These are phyloP conservation scores for Fusarium heterosporum DNA, from an alignment of 2,329 filamentous ascomycete species.

Conservation along the genomic window DNA sequence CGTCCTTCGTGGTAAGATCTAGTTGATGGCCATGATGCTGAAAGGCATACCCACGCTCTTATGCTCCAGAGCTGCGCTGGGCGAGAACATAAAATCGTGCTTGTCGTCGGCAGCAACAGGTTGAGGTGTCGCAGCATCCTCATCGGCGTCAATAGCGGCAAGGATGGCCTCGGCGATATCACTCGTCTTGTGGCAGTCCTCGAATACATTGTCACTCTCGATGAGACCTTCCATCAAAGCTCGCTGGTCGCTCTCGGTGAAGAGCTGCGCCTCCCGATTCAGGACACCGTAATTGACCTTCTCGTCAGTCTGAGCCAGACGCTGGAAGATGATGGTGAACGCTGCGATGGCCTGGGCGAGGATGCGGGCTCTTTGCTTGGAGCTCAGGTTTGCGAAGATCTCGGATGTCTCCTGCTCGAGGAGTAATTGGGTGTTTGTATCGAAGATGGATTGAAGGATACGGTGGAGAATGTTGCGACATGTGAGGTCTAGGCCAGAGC, in stretches of 20 bases:
- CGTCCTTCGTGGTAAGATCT: slow-evolving; percentile 39
- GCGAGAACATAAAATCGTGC: slow-evolving; percentile 39
- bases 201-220: slow-evolving; percentile 44
- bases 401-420: slow-evolving; percentile 46
- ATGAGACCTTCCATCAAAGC: slow-evolving; percentile 43
- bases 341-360: slow-evolving; percentile 46
- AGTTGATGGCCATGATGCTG: slow-evolving; percentile 47
- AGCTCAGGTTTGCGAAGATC: slow-evolving; percentile 42
- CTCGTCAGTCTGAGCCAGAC: slow-evolving; percentile 40
- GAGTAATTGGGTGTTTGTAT: slow-evolving; percentile 43
- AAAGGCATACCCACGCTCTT: slow-evolving; percentile 46
- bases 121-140: slow-evolving; percentile 40
- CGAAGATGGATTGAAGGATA: slow-evolving; percentile 47
- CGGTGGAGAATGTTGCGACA: slow-evolving; percentile 45
- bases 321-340: slow-evolving; percentile 42
- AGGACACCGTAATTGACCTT: slow-evolving; percentile 43
- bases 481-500: slow-evolving; percentile 40
- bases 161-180: slow-evolving; percentile 43
- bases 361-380: slow-evolving; percentile 43
- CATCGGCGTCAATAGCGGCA: slow-evolving; percentile 44
- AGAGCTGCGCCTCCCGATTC: slow-evolving; percentile 46
- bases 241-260: slow-evolving; percentile 46
- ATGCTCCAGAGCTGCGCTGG: slow-evolving; percentile 42
- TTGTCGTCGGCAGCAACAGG: slow-evolving; percentile 44
- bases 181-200: slow-evolving; percentile 34